A percentile compares a stretch with the other conserved stretches of the same genome.
These are phyloP conservation scores for Cladophialophora exuberans DNA, from an alignment of 2,329 filamentous ascomycete genomes.

Conservation along the genomic window DNA sequence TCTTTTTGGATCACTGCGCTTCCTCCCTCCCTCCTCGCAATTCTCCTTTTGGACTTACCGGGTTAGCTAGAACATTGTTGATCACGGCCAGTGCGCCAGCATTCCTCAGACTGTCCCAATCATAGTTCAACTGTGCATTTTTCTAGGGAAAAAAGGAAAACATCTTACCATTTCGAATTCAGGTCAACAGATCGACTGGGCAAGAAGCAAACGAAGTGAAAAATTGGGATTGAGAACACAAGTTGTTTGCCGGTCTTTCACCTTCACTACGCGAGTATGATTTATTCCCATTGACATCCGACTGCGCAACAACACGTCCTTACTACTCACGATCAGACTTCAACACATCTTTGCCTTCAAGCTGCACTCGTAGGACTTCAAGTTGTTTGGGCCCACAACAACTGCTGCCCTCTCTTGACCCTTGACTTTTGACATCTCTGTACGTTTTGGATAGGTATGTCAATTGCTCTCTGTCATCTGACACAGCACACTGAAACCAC, in stretches of 20 bases:
- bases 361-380: too few relatives aligned
- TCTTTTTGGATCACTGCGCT: conserved; percentile 34
- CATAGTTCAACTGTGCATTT: conserved; percentile 20
- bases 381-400: too few relatives aligned
- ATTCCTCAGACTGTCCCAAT: conserved; percentile 25
- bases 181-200: conserved; percentile 17
- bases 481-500: background rate
- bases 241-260: background rate
- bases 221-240: background rate
- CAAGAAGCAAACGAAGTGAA: background rate
- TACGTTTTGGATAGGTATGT: too few relatives aligned
- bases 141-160: too few relatives aligned
- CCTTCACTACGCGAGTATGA: background rate
- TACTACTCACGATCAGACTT: too few relatives aligned
- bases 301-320: background rate
- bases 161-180: too few relatives aligned
- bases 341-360: too few relatives aligned
- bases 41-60: conserved; percentile 24
- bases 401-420: too few relatives aligned
- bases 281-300: background rate
- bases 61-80: conserved; percentile 26
- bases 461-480: too few relatives aligned
- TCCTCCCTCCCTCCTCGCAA: too few relatives aligned
- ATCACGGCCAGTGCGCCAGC: conserved; percentile 24
- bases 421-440: too few relatives aligned